Evolutionary conservation across 2,329 filamentous ascomycete genomes (phyloP).

Genomic region (Microdochium paspali): DNA sequence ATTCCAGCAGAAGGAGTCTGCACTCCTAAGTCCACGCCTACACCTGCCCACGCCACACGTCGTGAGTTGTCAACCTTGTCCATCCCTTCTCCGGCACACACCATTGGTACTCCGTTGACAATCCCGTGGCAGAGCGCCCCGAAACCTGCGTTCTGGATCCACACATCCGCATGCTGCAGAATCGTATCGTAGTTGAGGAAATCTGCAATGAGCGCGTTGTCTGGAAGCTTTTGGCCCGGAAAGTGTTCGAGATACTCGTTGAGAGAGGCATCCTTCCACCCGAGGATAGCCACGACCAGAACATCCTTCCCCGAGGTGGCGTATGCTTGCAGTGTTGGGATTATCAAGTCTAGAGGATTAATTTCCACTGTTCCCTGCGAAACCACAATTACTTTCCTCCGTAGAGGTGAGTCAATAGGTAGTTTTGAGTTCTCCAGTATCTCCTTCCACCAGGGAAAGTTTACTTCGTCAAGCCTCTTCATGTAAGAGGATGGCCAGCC

Average conservation of each 20-base stretch:
- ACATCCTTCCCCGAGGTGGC: constrained; percentile 11
- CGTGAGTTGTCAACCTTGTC: constrained; percentile 28
- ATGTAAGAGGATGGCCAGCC: constrained; percentile 5
- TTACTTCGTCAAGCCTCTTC: constrained; percentile 6
- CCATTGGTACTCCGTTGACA: constrained; percentile 28
- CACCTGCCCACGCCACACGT: constrained; percentile 21
- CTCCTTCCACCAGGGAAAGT: constrained; percentile 24
- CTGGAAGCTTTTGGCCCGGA: constrained; percentile 8
- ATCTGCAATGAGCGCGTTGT: constrained; percentile 23
- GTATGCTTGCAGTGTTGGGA: constrained; percentile 25
- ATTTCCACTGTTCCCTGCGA: constrained; percentile 30
- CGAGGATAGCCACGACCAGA: constrained; percentile 24
- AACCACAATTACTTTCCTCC: constrained; percentile 25
- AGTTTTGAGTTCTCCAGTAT: constrained; percentile 15
- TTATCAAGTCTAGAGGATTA: constrained; percentile 24
- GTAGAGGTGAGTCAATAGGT: not conserved
- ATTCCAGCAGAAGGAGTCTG: constrained; percentile 15
- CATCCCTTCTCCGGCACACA: constrained; percentile 28
- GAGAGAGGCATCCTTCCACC: constrained; percentile 16
- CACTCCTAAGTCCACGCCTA: constrained; percentile 21
- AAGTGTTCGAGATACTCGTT: not conserved
- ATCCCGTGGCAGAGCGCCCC: constrained; percentile 29
- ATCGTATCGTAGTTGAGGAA: constrained; percentile 28
- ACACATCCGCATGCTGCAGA: constrained; percentile 24
- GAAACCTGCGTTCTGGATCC: constrained; percentile 30